Evolutionary conservation across 495 filamentous ascomycete species (phyloP).

Genomic region (Aspergillus biplanus): DNA sequence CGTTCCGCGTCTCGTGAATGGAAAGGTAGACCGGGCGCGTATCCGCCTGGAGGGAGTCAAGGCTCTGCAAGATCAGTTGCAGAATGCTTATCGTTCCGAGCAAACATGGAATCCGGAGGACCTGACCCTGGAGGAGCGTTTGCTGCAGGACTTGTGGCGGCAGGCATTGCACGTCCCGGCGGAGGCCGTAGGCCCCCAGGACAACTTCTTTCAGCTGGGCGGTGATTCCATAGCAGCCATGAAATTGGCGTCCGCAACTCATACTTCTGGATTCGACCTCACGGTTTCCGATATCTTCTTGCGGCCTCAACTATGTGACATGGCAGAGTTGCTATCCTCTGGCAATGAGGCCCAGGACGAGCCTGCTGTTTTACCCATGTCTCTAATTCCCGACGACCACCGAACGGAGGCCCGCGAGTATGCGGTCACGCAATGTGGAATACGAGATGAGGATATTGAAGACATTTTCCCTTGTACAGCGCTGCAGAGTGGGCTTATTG

Average conservation of each 20-base stretch:
- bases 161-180: slow-evolving; percentile 4
- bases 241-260: slow-evolving; percentile 41
- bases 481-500: slow-evolving; percentile 59
- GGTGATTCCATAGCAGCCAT: slow-evolving; percentile 58
- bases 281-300: slow-evolving; percentile 27
- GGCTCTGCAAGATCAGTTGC: not conserved
- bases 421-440: slow-evolving; percentile 24
- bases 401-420: not conserved
- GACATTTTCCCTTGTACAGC: slow-evolving; percentile 65
- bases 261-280: slow-evolving; percentile 20
- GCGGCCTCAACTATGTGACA: slow-evolving; percentile 16
- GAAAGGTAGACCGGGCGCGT: slow-evolving; percentile 17
- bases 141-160: slow-evolving; percentile 18
- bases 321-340: slow-evolving; percentile 11
- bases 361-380: not conserved
- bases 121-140: not conserved
- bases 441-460: slow-evolving; percentile 41
- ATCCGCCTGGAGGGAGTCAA: slow-evolving; percentile 2
- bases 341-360: not conserved
- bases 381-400: slow-evolving; percentile 4
- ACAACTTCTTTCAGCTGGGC: slow-evolving; percentile 57
- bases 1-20: slow-evolving; percentile 20
- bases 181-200: slow-evolving; percentile 12
- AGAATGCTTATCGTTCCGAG: not conserved
- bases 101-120: not conserved